A percentile compares a stretch with the other conserved stretches of the same genome.
These are phyloP conservation scores for Trypanosoma conorhini DNA, from an alignment of 208 protist genomes.

Conservation along the genomic window DNA sequence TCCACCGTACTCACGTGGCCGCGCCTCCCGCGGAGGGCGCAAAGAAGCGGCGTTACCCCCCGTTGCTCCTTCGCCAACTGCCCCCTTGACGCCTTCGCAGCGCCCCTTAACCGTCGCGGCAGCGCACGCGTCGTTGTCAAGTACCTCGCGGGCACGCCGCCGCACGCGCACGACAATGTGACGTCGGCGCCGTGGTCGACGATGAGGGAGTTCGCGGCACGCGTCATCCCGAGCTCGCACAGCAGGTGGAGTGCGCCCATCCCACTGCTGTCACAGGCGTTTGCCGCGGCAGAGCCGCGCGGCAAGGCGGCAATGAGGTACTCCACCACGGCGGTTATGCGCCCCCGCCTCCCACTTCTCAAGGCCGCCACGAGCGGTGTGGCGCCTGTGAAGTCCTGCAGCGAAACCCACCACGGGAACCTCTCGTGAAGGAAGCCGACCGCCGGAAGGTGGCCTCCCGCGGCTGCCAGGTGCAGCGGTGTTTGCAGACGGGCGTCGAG, in stretches of 20 bases:
- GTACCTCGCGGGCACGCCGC: background rate
- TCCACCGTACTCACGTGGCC: constrained; percentile 33
- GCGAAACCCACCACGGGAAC: constrained; percentile 35
- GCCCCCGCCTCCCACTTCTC: constrained; percentile 28
- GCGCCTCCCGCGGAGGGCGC: constrained; percentile 18
- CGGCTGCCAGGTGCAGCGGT: constrained; percentile 73
- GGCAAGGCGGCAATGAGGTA: constrained; percentile 47
- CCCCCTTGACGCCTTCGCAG: background rate
- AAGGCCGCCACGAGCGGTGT: constrained; percentile 73
- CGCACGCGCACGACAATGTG: constrained; percentile 7
- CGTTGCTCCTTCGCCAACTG: constrained; percentile 8
- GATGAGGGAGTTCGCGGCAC: constrained; percentile 45
- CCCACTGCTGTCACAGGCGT: constrained; percentile 46
- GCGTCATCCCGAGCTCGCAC: constrained; percentile 47
- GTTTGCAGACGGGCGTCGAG: constrained; percentile 59
- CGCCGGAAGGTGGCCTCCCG: constrained; percentile 39
- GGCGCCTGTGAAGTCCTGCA: constrained; percentile 57
- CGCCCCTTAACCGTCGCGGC: background rate
- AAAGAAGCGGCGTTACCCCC: constrained; percentile 48
- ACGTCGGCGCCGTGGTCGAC: constrained; percentile 56
- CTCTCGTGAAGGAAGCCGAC: constrained; percentile 46
- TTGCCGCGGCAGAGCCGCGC: constrained; percentile 38
- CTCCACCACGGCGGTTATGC: constrained; percentile 46
- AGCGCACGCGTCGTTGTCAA: constrained; percentile 30
- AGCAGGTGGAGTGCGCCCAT: constrained; percentile 62